Conservation (phyloP, 2,329 filamentous ascomycete species). For the Chalaropsis ovoidea region DNA sequence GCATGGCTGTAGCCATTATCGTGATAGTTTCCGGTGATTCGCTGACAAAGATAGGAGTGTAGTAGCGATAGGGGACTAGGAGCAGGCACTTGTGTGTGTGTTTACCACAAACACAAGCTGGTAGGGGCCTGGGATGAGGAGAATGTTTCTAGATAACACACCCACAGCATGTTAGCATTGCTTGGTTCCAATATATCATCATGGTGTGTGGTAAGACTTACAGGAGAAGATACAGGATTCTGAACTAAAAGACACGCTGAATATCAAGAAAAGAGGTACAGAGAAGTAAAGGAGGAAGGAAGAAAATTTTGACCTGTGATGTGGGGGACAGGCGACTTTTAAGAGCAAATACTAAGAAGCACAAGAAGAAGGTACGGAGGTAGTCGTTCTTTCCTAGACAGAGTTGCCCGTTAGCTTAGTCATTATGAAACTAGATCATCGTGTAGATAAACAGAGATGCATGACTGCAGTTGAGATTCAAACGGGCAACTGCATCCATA, state of each 20-base stretch:
- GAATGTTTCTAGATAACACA: neutral
- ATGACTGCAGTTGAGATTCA: no score
- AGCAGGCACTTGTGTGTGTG: neutral
- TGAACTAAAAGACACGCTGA: neutral
- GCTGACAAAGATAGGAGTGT: neutral
- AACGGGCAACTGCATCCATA: no score
- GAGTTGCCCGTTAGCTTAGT: neutral
- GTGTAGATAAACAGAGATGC: no score
- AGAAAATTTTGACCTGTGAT: neutral
- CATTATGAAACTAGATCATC: neutral
- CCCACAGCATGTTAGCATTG: neutral
- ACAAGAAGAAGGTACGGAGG: neutral
- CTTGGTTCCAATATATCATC: no score
- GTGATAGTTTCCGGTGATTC: neutral
- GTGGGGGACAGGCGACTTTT: neutral
- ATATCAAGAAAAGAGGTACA: neutral
- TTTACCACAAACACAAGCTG: neutral
- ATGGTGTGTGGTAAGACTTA: neutral
- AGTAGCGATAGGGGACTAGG: neutral
- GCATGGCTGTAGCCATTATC: conserved; percentile 31
- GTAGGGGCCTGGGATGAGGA: neutral
- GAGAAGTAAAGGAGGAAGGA: neutral
- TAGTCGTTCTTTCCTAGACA: neutral
- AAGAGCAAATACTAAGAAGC: neutral
- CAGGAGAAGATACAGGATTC: neutral